Evolutionary conservation across 2,329 filamentous ascomycete genomes (phyloP), one percentile per base, ranked within the genome.

Genomic region (Colletotrichum chlorophyti): DNA sequence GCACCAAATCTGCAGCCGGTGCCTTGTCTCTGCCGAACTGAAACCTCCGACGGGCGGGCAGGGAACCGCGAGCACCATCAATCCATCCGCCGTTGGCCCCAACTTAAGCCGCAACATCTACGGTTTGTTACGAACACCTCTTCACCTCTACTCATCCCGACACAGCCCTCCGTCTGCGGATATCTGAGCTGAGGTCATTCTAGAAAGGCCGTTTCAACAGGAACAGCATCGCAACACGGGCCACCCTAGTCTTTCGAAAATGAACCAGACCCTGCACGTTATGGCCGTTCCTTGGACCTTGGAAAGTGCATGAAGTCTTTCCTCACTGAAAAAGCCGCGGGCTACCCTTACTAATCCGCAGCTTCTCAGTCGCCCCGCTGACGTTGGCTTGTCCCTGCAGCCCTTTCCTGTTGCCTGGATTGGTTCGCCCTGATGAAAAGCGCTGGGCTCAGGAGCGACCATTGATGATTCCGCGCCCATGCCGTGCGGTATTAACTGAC

Each of bases 21-120:
- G 51, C 51, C 43, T 55, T 59, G 32, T 43, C 51, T 55, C 43
- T 60, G 38, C 57, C 57, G 57, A 57, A 50, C 37, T 60, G 57
- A 60, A 60, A 55, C 57, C 57, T 60, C 57, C 57, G 57, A 60
- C 19, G 51, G 19, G 38, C 45, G 52, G 51, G 17, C 17, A 38
- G 38, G 19, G 37, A 45, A 53, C 40, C 29, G 19, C 26, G 40
- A 45, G 32, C 57, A 37, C 27, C n/a, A n/a, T n/a, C n/a, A 23
- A 15, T 40, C 37, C 37, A 17, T 8, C 17, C 37, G n/a, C n/a
- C n/a, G n/a, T n/a, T 21, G 12, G 27, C 27, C 27, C 27, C 27
- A 12, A n/a, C n/a, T n/a, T n/a, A n/a, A n/a, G n/a, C n/a, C n/a
- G n/a, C n/a, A n/a, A n/a, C n/a, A n/a, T n/a, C n/a, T n/a, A n/a